Evolutionary conservation across 768 basidiomycete genomes (phyloP).

Genomic region (Termitomyces sp.): DNA sequence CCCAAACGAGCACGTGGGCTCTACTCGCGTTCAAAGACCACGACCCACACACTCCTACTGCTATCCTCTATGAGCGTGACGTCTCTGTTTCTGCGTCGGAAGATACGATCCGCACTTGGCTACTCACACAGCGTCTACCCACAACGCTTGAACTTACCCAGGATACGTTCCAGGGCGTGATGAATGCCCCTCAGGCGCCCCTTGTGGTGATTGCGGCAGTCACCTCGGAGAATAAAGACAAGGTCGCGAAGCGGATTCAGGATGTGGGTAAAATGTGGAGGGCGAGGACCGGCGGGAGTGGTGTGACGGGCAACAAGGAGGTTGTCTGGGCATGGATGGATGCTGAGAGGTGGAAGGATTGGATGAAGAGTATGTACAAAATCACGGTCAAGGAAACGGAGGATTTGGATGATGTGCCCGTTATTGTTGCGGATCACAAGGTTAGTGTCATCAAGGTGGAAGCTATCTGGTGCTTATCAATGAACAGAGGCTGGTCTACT

Average conservation of each 20-base stretch:
- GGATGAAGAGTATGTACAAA: conserved; percentile 93
- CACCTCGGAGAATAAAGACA: conserved; percentile 28
- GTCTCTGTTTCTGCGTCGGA: conserved; percentile 13
- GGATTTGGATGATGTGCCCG: conserved; percentile 35
- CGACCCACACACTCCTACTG: conserved; percentile 41
- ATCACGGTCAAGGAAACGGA: conserved; percentile 31
- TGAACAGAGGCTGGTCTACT: conserved; percentile 73
- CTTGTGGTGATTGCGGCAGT: conserved; percentile 75
- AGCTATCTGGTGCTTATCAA: not conserved
- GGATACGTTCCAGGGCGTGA: conserved; percentile 79
- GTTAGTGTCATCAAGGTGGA: conserved; percentile 35
- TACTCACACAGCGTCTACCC: conserved; percentile 69
- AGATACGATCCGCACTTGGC: conserved; percentile 48
- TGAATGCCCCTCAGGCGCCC: conserved; percentile 74
- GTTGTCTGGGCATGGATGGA: conserved; percentile 94
- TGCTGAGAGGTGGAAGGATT: conserved; percentile 73
- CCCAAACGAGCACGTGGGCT: conserved; percentile 44
- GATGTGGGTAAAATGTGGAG: conserved; percentile 64
- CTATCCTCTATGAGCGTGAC: conserved; percentile 35
- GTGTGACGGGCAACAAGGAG: conserved; percentile 40
- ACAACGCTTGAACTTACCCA: conserved; percentile 70
- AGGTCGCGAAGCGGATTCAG: conserved; percentile 43
- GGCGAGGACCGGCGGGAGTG: conserved; percentile 35
- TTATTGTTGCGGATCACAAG: conserved; percentile 81
- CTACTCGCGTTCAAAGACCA: conserved; percentile 68